Evolutionary conservation across 73 alveolate genomes (phyloP), one percentile per base, ranked within the genome.

Genomic region (Uronychia binucleata): DNA sequence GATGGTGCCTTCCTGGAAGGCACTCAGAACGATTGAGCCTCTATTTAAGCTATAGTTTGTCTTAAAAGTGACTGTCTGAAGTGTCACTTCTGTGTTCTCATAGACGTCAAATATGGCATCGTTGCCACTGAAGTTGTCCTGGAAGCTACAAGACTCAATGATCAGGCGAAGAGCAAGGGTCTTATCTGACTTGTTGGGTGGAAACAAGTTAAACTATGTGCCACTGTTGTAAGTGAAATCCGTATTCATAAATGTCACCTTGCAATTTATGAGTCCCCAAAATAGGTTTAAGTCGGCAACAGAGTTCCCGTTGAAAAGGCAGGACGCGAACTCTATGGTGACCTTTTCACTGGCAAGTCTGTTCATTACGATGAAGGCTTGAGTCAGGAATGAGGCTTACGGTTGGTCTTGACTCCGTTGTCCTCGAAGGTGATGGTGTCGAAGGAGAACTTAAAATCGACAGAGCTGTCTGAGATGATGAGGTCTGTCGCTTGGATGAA

Each of bases 11-110:
- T 79, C 86, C 28, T 79, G 34, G 78, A 33, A 79, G 58, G 34
- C 58, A 1, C 77, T 75, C 11, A 79, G 86, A 28, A 79, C 30
- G 14, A 79, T 75, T 79, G 86, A 79, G 1, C 86, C 86, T 1
- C 77, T 33, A 34, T 75, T 75, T 14, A 31, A 30, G 19, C 77
- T 33, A 28, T 57, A 46, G 29, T n/a, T 79, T 1, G 34, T 79
- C 14, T 27, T 79, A 57, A 79, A 79, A 1, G 34, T 26, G 0
- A 34, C 28, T 8, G 11, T 57, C 5, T 8, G 27, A 0, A 79
- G 1, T 1, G 33, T n/a, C 5, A 79, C 78, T 33, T 33, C 58
- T 33, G 77, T 57, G 58, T 79, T 79, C 28, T 79, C 86, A 79
- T 28, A 79, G 28, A 79, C 86, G 28, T 79, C 67, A 5, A 46